Base-by-base conservation (phyloP, 345 rosid species). In the Sapria himalayana region DNA sequence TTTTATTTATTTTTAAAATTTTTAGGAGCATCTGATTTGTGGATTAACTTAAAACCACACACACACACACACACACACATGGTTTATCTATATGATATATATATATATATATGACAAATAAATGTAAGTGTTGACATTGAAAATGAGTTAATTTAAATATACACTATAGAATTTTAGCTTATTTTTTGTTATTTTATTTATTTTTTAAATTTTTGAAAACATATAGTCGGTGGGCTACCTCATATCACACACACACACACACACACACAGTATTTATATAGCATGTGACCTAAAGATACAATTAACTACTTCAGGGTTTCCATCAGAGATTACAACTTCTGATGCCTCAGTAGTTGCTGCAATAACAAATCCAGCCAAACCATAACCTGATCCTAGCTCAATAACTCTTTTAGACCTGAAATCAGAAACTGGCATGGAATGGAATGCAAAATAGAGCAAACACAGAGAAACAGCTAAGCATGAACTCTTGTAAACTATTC, bases 381-480 rank as follows among this genome's bases (percentile, higher is more conserved):
- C 95, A 57, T 74, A 82, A 22, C 98, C 95, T 0, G 86, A 65
- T 29, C 95, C 93, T 39, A 82, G 92, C 81, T 89, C 95, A 36
- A 89, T 76, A 20, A 89, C 86, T 51, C 59, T 62, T 60, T 66
- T 82, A 43, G 73, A 73, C 67, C 95, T 82, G 52, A 18, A 60
- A n/a, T n/a, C n/a, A n/a, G n/a, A n/a, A n/a, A n/a, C n/a, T n/a
- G n/a, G n/a, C n/a, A n/a, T n/a, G n/a, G n/a, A n/a, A n/a, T n/a
- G n/a, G n/a, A n/a, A n/a, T n/a, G n/a, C n/a, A 50, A 46, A 51
- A 58, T 22, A 19, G 44, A 38, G 38, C 39, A 58, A 34, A 11
- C 23, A 12, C 15, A 13, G 24, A 43, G 10, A 25, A 19, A 22
- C 15, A 17, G 1, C 25, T 17, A 37, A 33, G n/a, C n/a, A n/a